A percentile compares a stretch with the other conserved stretches of the same genome.
Conservation (phyloP, 2,329 filamentous ascomycete species). For the Ceratocystis destructans region DNA sequence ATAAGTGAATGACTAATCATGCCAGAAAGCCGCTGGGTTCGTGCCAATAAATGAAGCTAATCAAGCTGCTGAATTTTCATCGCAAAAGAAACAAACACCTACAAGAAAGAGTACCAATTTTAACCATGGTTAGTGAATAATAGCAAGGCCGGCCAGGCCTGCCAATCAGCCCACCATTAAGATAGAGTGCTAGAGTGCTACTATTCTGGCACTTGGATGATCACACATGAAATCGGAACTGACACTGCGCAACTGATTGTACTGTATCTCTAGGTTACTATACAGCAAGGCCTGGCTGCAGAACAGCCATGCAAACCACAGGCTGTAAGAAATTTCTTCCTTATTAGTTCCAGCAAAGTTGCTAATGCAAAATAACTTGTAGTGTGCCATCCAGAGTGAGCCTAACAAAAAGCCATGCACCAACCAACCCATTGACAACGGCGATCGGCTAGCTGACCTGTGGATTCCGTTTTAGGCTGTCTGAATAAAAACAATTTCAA, state of each 20-base stretch:
- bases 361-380: neutral
- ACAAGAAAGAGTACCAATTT: neutral
- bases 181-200: neutral
- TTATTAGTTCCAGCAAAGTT: neutral
- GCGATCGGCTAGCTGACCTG: constrained; percentile 76
- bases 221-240: neutral
- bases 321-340: constrained; percentile 43
- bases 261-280: constrained; percentile 5
- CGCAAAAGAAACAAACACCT: neutral
- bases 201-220: neutral
- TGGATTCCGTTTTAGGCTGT: constrained; percentile 50
- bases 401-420: neutral
- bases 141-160: too few species aligned
- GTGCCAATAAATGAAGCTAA: too few species aligned
- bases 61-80: neutral
- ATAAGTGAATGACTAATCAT: neutral
- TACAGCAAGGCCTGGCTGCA: constrained; percentile 25
- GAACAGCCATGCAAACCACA: constrained; percentile 74
- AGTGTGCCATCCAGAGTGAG: constrained; percentile 85
- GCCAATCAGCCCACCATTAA: too few species aligned
- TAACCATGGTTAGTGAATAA: neutral
- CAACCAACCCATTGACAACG: constrained; percentile 26
- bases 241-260: neutral
- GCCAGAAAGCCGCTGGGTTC: too few species aligned
- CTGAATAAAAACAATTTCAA: constrained; percentile 72